Base-by-base conservation (phyloP, 2,329 filamentous ascomycete species). In the Hypoxylon sp. region DNA sequence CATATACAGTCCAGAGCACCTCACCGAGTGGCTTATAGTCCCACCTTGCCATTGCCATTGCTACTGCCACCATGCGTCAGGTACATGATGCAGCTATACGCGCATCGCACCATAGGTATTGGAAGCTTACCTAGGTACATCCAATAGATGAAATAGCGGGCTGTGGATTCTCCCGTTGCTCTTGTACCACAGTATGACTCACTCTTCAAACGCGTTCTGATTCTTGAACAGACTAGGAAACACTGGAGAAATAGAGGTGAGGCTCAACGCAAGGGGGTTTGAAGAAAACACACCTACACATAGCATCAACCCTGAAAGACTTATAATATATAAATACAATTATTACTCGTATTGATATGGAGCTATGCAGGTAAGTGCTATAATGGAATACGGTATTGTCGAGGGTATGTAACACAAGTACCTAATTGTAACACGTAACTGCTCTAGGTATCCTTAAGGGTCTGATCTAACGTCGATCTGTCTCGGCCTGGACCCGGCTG, bases 401-500 rank as follows among this genome's bases (percentile, higher is more conserved):
- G 19, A 43, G 34, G 30, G 29, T 46, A 47, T 29, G 53, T 46
- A 21, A 46, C 46, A 47, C 53, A 56, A 56, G 16, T 56, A 47
- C 12, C 23, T 21, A 45, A 54, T 54, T 45, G 29, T 12, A 54
- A 54, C 52, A 54, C 52, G 52, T 54, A 54, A 54, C 21, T 54
- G n/a, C 37, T 54, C 43, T 27, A n/a, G n/a, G n/a, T 19, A n/a
- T 34, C 29, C 37, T 9, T 25, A 29, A 19, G 30, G 11, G 27
- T 23, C 27, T 60, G 50, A 65, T 65, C 62, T 61, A 41, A 53
- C 3, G 51, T 45, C 27, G 55, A 61, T 65, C 45, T 46, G 45
- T 47, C 61, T 64, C 30, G 57, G 52, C n/a, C 61, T 60, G 43
- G 55, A 60, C 55, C 60, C 50, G 60, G 39, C 63, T 67, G 39